Conservation (phyloP, 306 rosid species). For the Prosopis cineraria region DNA sequence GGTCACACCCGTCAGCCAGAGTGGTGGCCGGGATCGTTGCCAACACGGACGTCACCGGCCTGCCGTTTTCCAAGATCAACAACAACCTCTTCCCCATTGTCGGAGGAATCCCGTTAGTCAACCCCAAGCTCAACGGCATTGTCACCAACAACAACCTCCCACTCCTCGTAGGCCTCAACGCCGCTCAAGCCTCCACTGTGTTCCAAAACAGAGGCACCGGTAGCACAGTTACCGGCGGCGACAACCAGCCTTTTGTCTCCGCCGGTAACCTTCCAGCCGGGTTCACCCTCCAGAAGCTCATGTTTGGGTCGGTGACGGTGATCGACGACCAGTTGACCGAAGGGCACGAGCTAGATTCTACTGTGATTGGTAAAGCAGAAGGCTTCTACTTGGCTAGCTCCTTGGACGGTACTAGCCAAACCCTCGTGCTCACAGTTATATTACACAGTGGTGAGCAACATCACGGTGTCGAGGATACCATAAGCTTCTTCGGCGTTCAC, state of each 20-base stretch:
- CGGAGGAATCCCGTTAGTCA: constrained; percentile 71
- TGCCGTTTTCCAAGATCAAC: constrained; percentile 72
- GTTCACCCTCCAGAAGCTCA: constrained; percentile 71
- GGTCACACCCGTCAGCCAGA: constrained; percentile 70
- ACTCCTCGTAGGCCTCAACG: constrained; percentile 64
- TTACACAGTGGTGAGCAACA: constrained; percentile 37
- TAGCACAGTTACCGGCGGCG: constrained; percentile 47
- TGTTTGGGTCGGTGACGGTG: constrained; percentile 71
- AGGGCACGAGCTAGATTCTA: constrained; percentile 61
- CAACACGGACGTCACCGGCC: constrained; percentile 54
- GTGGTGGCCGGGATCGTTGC: constrained; percentile 81
- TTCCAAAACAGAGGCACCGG: constrained; percentile 71
- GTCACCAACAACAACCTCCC: constrained; percentile 69
- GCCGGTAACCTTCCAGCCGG: constrained; percentile 80
- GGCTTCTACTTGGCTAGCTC: constrained; percentile 84
- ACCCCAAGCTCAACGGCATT: constrained; percentile 61
- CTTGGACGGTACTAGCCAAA: constrained; percentile 76
- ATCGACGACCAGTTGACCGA: constrained; percentile 72
- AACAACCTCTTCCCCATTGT: constrained; percentile 72
- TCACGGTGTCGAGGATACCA: constrained; percentile 59
- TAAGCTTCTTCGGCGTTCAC: constrained; percentile 80
- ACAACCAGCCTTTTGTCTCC: constrained; percentile 62
- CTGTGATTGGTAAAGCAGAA: constrained; percentile 61
- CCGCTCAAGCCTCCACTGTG: constrained; percentile 54
- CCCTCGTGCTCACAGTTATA: constrained; percentile 53